These are phyloP conservation scores for Lecanicillium sp. DNA, from an alignment of 2,329 filamentous ascomycete genomes.

Conservation along the genomic window DNA sequence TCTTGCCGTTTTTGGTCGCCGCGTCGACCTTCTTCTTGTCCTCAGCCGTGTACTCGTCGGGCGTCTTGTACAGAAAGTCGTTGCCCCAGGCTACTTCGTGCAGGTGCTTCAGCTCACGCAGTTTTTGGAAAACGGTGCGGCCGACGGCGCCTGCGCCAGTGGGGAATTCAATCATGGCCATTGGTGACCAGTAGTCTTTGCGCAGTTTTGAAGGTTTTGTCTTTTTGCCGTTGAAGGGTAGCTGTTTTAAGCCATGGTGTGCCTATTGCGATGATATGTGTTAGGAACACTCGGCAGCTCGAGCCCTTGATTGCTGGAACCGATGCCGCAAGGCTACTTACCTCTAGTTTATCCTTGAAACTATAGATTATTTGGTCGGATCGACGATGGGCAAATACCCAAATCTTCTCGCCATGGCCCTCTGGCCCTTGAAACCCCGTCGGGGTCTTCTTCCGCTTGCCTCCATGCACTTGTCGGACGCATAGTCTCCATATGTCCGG, in stretches of 20 bases:
- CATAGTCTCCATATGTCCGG: slow-evolving; percentile 8
- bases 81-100: slow-evolving; percentile 55
- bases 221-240: slow-evolving; percentile 62
- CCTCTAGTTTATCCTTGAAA: slow-evolving; percentile 35
- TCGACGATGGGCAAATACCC: slow-evolving; percentile 42
- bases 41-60: slow-evolving; percentile 23
- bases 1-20: slow-evolving; percentile 20
- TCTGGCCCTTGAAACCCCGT: slow-evolving; percentile 20
- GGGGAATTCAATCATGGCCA: slow-evolving; percentile 52
- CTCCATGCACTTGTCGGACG: slow-evolving; percentile 6
- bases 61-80: slow-evolving; percentile 32
- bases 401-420: slow-evolving; percentile 50
- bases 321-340: slow-evolving; percentile 16
- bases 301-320: not conserved
- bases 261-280: slow-evolving; percentile 17
- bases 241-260: slow-evolving; percentile 41
- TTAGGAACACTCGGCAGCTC: slow-evolving; percentile 1
- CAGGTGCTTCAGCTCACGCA: slow-evolving; percentile 54
- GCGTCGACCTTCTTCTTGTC: slow-evolving; percentile 24
- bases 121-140: slow-evolving; percentile 51
- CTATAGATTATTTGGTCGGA: slow-evolving; percentile 46
- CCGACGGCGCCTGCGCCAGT: slow-evolving; percentile 43
- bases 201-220: slow-evolving; percentile 53
- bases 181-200: slow-evolving; percentile 58
- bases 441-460: slow-evolving; percentile 5